These are phyloP conservation scores for Saitozyma sp. DNA, from an alignment of 768 basidiomycete genomes.

Conservation along the genomic window DNA sequence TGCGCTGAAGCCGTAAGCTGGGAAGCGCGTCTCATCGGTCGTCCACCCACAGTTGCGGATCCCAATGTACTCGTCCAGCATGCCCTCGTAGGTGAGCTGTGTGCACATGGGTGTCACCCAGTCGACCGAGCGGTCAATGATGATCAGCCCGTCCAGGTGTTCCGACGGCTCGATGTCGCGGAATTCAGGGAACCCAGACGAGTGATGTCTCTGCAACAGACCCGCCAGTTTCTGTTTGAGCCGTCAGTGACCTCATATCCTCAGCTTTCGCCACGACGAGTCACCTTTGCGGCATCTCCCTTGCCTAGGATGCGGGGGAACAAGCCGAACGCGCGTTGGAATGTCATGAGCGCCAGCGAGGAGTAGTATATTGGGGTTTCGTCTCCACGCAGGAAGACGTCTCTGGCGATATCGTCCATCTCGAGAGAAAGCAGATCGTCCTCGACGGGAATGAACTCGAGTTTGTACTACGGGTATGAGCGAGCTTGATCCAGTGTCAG, in stretches of 20 bases:
- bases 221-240: conserved; percentile 67
- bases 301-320: conserved; percentile 93
- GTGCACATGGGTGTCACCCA: conserved; percentile 95
- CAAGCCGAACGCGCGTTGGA: conserved; percentile 80
- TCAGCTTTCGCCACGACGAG: conserved; percentile 11
- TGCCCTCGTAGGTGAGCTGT: conserved; percentile 93
- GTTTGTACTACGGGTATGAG: conserved; percentile 63
- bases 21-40: neutral
- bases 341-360: conserved; percentile 75
- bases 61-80: conserved; percentile 87
- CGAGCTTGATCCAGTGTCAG: neutral
- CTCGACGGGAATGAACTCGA: conserved; percentile 91
- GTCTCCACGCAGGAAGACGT: conserved; percentile 91
- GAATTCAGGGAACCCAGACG: conserved; percentile 34
- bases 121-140: conserved; percentile 86
- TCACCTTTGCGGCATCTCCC: conserved; percentile 66
- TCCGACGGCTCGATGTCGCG: conserved; percentile 42
- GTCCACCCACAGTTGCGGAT: conserved; percentile 74
- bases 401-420: conserved; percentile 77
- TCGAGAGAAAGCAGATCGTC: conserved; percentile 91
- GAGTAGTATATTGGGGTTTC: conserved; percentile 87
- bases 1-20: conserved; percentile 43
- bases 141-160: conserved; percentile 76
- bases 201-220: conserved; percentile 62
- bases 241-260: neutral